Conservation (phyloP, 2,329 filamentous ascomycete genomes). For the Neopestalotiopsis rosae region DNA sequence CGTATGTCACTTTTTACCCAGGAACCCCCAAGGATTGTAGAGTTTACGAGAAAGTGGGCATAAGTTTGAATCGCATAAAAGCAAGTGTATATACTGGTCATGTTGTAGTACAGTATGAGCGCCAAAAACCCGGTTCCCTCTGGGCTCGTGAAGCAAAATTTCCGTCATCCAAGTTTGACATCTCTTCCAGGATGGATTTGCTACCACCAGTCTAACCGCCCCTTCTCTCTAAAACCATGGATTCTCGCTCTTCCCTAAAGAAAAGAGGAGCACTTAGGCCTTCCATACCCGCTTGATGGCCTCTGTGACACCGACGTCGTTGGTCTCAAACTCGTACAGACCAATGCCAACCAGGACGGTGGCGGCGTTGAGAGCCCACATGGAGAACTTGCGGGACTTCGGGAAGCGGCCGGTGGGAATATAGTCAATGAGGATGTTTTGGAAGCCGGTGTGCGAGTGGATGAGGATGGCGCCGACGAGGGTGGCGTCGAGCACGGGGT, state of each 20-base stretch:
- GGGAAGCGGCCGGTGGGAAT: slow-evolving; percentile 76
- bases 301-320: slow-evolving; percentile 94
- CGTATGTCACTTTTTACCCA: no score
- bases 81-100: slow-evolving; percentile 1
- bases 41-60: not conserved
- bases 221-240: not conserved
- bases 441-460: slow-evolving; percentile 95
- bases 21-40: no score
- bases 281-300: slow-evolving; percentile 88
- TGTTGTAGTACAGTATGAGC: not conserved
- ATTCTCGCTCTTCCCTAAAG: not conserved
- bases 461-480: slow-evolving; percentile 84
- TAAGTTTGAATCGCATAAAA: not conserved
- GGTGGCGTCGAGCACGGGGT: slow-evolving; percentile 85
- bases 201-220: not conserved
- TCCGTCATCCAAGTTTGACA: not conserved
- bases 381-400: slow-evolving; percentile 66
- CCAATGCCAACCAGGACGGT: slow-evolving; percentile 85
- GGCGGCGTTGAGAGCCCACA: slow-evolving; percentile 79
- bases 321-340: slow-evolving; percentile 98
- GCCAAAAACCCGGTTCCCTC: not conserved
- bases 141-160: not conserved
- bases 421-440: slow-evolving; percentile 91
- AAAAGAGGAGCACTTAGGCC: slow-evolving; percentile 56
- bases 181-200: not conserved